A percentile compares a stretch with the other conserved stretches of the same genome.
phyloP scores from a whole-genome alignment of 345 rosid genomes.

The Hevea brasiliensis region DNA sequence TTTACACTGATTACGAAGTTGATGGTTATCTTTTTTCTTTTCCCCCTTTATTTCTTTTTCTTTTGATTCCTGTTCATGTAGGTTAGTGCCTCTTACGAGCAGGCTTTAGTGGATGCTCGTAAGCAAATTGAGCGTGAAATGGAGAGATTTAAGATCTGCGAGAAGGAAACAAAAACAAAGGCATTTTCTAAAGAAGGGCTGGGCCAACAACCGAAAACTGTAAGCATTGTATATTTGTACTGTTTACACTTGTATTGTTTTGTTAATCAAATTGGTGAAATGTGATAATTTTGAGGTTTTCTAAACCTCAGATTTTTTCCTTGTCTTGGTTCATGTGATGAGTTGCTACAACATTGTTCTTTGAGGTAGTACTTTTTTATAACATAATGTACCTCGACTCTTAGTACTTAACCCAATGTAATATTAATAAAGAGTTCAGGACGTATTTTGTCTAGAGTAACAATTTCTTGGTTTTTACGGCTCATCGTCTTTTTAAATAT shows the following conservation, averaged over 20 bases:
- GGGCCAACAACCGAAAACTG: conserved; percentile 99
- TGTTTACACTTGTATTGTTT: not conserved
- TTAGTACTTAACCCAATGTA: not conserved
- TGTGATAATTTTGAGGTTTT: conserved; percentile 2
- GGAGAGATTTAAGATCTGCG: conserved; percentile 98
- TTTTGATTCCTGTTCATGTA: conserved; percentile 41
- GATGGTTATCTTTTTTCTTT: conserved; percentile 4
- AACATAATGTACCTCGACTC: not conserved
- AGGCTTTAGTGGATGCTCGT: conserved; percentile 88
- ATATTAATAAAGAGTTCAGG: not conserved
- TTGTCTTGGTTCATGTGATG: not conserved
- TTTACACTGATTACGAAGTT: conserved; percentile 12
- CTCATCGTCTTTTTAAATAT: not conserved
- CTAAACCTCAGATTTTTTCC: not conserved
- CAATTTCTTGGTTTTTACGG: conserved; percentile 1
- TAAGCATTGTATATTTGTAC: conserved; percentile 37
- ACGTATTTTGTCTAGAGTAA: not conserved
- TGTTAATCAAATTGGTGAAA: not conserved
- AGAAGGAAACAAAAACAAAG: conserved; percentile 98
- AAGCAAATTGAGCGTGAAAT: conserved; percentile 91
- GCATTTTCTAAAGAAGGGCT: conserved; percentile 99
- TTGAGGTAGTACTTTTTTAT: not conserved
- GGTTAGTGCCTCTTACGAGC: conserved; percentile 98
- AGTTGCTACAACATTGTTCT: not conserved
- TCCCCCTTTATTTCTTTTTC: not conserved